Evolutionary conservation across 2,329 filamentous ascomycete species (phyloP), one percentile per base, ranked within the genome.

Genomic region (Colletotrichum scovillei): DNA sequence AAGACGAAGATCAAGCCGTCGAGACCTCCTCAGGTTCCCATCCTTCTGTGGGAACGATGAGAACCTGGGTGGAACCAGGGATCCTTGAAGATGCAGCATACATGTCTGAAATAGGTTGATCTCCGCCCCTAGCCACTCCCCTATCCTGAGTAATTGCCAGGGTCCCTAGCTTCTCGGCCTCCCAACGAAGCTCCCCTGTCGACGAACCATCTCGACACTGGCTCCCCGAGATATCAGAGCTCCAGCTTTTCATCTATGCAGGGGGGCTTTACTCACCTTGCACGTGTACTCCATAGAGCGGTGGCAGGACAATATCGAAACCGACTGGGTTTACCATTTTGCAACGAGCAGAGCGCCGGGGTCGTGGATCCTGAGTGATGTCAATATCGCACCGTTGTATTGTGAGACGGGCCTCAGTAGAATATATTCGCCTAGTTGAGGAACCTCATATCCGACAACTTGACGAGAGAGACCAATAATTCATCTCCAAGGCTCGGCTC

Each of bases 61-160:
- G n/a, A 35, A 67, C 30, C 24, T 28, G 60, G 52, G 49, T 58
- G 46, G 46, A 60, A 14, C 67, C 42, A 35, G 60, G 4, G 19
- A 73, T 26, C 70, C 67, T 65, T 57, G 70, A 46, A 46, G 55
- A 19, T 65, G 70, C 67, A 73, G 60, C 67, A 19, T 32, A 56
- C 69, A 73, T 56, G 67, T 73, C 70, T 70, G 70, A 52, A 65
- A 73, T 62, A 65, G 70, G 70, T 65, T 73, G 60, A 49, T 62
- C 67, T 73, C 70, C 70, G 70, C 56, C 70, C 70, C 60, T 35
- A 28, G 46, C 65, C 70, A 24, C 42, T 69, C 60, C 58, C 70
- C 70, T 73, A 56, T 65, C 58, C 16, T 49, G 12, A 26, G 35
- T 12, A 35, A 32, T 11, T 38, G 28, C 60, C 16, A 56, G 60